These are phyloP conservation scores for Microsporum audouinii DNA, from an alignment of 2,329 filamentous ascomycete species.

Conservation along the genomic window DNA sequence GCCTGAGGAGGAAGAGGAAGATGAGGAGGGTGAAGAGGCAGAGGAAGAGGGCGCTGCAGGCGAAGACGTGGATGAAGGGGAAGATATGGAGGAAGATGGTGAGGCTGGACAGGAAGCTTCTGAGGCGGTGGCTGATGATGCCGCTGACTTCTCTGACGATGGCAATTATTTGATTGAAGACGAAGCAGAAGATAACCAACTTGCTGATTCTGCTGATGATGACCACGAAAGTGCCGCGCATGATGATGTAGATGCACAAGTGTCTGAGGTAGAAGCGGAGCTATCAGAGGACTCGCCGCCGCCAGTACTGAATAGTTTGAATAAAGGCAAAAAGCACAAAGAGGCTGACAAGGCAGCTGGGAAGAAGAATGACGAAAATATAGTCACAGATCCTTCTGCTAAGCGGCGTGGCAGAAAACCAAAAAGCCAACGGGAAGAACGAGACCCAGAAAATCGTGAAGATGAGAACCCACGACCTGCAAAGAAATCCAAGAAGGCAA, in stretches of 20 bases:
- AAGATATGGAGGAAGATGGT: background rate
- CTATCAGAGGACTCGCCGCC: slow-evolving; percentile 11
- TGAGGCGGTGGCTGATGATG: slow-evolving; percentile 16
- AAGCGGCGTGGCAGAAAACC: slow-evolving; percentile 25
- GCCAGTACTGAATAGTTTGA: slow-evolving; percentile 7
- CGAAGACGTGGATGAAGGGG: background rate
- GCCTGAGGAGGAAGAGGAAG: slow-evolving; percentile 19
- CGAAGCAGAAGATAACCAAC: slow-evolving; percentile 20
- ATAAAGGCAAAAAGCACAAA: slow-evolving; percentile 14
- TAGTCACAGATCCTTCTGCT: slow-evolving; percentile 11
- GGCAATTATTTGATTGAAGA: slow-evolving; percentile 20
- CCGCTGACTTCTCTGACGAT: slow-evolving; percentile 29
- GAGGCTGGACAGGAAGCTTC: slow-evolving; percentile 6
- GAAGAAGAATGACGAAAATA: background rate
- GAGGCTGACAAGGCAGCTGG: background rate
- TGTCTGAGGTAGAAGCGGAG: slow-evolving; percentile 12
- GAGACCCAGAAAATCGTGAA: slow-evolving; percentile 12
- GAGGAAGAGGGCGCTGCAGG: slow-evolving; percentile 3
- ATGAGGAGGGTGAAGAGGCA: slow-evolving; percentile 15
- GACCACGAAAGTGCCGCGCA: slow-evolving; percentile 18
- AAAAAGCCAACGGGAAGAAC: slow-evolving; percentile 16
- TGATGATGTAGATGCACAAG: slow-evolving; percentile 10
- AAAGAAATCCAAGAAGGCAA: slow-evolving; percentile 22
- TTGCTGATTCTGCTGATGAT: slow-evolving; percentile 19
- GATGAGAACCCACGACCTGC: slow-evolving; percentile 19